Percentiles rank a stretch among this genome's conserved stretches.
Evolutionary conservation across 208 protist species (phyloP).

Genomic region (Crithidia bombi): DNA sequence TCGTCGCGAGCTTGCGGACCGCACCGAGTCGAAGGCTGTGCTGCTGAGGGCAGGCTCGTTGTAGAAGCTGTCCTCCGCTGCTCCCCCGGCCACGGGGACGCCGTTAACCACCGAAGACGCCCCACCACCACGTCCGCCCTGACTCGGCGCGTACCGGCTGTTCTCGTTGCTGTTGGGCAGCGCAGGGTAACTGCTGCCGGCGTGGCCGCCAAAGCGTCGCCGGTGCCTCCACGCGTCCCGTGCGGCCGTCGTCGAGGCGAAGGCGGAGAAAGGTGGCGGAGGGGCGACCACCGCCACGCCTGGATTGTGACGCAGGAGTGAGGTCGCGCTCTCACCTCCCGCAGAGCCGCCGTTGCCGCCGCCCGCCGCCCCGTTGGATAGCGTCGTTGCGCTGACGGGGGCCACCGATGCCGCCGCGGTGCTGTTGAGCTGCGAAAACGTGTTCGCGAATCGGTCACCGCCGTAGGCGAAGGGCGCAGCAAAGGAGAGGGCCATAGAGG

Average conservation of each 20-base stretch:
- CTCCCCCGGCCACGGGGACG: background rate
- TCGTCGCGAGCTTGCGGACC: conserved; percentile 5
- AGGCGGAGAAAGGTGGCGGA: conserved; percentile 17
- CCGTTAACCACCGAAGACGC: background rate
- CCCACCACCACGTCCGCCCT: background rate
- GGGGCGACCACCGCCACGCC: conserved; percentile 26
- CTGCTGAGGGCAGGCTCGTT: conserved; percentile 9
- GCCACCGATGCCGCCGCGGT: background rate
- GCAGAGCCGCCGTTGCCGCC: background rate
- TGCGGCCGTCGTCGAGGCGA: conserved; percentile 1
- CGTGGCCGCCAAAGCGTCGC: conserved; percentile 12
- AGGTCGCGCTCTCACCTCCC: background rate
- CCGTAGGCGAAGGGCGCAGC: background rate
- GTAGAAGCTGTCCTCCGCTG: conserved; percentile 5
- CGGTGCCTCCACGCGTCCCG: conserved; percentile 28
- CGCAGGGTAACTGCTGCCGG: background rate
- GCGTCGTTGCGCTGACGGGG: conserved; percentile 16
- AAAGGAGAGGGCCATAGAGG: conserved; percentile 7
- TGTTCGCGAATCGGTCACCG: background rate
- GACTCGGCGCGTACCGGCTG: conserved; percentile 14
- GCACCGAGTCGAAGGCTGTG: conserved; percentile 30
- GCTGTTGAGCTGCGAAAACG: background rate
- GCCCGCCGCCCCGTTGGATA: conserved; percentile 3
- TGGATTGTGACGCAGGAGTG: background rate
- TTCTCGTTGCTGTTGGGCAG: conserved; percentile 13